A percentile compares a stretch with the other conserved stretches of the same genome.
phyloP scores from a whole-genome alignment of 2,329 filamentous ascomycete species.

The Colletotrichum plurivorum region DNA sequence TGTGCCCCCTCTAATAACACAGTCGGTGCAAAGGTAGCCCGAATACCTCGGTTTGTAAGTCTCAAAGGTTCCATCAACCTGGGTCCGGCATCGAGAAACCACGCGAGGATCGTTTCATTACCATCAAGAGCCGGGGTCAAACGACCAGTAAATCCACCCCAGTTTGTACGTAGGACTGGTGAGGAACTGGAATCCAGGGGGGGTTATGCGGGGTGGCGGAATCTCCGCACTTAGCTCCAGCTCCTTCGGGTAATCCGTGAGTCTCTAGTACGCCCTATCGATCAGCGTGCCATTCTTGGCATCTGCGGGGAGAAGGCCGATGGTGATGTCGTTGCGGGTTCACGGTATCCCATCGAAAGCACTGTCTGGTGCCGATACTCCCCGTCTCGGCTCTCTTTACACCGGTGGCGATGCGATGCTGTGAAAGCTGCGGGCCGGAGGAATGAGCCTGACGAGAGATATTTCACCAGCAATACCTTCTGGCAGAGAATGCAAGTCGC shows the following conservation, averaged over 20 bases:
- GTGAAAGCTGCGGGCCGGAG: no score
- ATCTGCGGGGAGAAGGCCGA: background rate
- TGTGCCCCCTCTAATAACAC: background rate
- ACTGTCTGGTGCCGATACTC: background rate
- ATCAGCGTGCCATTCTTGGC: constrained; percentile 1
- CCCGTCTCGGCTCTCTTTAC: background rate
- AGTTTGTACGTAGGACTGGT: no score
- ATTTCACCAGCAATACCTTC: background rate
- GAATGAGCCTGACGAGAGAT: background rate
- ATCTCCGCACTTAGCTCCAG: constrained; percentile 7
- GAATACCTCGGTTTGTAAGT: background rate
- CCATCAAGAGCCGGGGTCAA: background rate
- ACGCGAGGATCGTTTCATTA: constrained; percentile 1
- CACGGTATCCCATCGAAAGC: background rate
- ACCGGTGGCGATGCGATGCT: background rate
- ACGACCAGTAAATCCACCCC: background rate
- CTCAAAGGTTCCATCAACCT: background rate
- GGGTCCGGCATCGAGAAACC: background rate
- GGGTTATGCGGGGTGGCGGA: constrained; percentile 10
- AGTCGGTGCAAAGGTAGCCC: constrained; percentile 4
- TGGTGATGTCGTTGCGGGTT: background rate
- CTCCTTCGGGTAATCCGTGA: background rate
- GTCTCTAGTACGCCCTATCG: background rate
- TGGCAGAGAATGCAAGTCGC: no score
- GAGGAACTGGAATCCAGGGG: background rate